A percentile compares a stretch with the other conserved stretches of the same genome.
phyloP scores from a whole-genome alignment of 176 grass and related monocot genomes.

The Avena insularis region DNA sequence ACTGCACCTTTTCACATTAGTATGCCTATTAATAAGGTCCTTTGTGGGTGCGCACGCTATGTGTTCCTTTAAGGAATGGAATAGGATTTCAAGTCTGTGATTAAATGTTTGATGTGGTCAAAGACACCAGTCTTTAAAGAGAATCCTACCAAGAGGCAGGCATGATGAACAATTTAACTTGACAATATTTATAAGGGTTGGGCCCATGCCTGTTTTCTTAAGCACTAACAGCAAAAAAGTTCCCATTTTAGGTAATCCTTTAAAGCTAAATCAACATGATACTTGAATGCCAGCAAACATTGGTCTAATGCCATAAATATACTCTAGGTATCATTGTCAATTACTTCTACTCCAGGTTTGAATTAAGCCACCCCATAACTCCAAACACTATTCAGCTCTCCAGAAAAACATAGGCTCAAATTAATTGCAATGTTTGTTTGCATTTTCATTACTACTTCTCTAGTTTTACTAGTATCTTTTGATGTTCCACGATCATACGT shows the following conservation, averaged over 20 bases:
- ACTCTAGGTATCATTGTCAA: slow-evolving; percentile 53
- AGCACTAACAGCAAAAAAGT: slow-evolving; percentile 40
- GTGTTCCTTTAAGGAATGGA: slow-evolving; percentile 52
- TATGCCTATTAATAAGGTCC: slow-evolving; percentile 60
- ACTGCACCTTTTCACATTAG: slow-evolving; percentile 54
- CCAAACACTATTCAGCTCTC: slow-evolving; percentile 47
- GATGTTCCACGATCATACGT: slow-evolving; percentile 1
- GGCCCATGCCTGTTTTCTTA: slow-evolving; percentile 49
- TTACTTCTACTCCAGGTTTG: slow-evolving; percentile 35
- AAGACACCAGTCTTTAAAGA: slow-evolving; percentile 61
- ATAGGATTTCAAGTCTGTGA: slow-evolving; percentile 49
- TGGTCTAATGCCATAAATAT: slow-evolving; percentile 54
- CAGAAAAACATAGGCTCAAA: slow-evolving; percentile 31
- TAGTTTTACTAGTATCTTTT: background rate
- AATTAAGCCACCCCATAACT: slow-evolving; percentile 50
- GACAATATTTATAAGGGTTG: slow-evolving; percentile 55
- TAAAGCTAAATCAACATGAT: slow-evolving; percentile 61
- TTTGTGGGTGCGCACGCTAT: slow-evolving; percentile 26
- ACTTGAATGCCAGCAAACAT: slow-evolving; percentile 62
- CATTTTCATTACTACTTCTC: background rate
- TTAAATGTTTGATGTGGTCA: slow-evolving; percentile 59
- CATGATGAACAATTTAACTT: slow-evolving; percentile 59
- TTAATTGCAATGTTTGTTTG: slow-evolving; percentile 41
- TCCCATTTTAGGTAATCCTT: slow-evolving; percentile 45
- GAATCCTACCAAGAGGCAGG: slow-evolving; percentile 53